phyloP scores from a whole-genome alignment of 1,284 basidiomycete species.

The Ganoderma boninense region DNA sequence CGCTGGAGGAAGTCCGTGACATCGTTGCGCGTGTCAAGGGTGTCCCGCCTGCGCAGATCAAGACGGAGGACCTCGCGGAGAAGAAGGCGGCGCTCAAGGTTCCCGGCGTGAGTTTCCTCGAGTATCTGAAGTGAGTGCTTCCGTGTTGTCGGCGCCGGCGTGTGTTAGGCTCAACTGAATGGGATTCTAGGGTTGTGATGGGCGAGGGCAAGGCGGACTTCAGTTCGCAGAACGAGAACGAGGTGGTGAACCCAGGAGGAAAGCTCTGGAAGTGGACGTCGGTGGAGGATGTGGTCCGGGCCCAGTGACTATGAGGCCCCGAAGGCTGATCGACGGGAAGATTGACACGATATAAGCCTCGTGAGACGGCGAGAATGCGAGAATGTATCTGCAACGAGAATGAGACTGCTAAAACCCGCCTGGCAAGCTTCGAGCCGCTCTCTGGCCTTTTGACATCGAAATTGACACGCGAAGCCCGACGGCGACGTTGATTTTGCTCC shows the following conservation, averaged over 20 bases:
- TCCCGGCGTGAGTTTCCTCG: conserved; percentile 13
- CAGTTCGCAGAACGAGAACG: conserved; percentile 36
- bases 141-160: neutral
- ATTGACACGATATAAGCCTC: neutral
- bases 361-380: neutral
- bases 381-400: neutral
- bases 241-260: conserved; percentile 39
- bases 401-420: neutral
- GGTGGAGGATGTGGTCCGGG: conserved; percentile 33
- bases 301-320: neutral
- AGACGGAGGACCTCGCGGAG: conserved; percentile 27
- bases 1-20: conserved; percentile 31
- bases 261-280: conserved; percentile 42
- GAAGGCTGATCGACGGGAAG: neutral
- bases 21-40: conserved; percentile 29
- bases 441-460: neutral
- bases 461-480: neutral
- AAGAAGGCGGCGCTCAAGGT: conserved; percentile 24
- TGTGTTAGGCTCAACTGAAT: neutral
- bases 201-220: conserved; percentile 40
- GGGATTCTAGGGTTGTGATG: conserved; percentile 30
- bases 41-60: conserved; percentile 26
- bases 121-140: conserved; percentile 21
- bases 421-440: conserved; percentile 1
- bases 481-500: neutral